A percentile compares a stretch with the other conserved stretches of the same genome.
phyloP scores from a whole-genome alignment of 177 flowering plant genomes.

The Vitis hybrid region DNA sequence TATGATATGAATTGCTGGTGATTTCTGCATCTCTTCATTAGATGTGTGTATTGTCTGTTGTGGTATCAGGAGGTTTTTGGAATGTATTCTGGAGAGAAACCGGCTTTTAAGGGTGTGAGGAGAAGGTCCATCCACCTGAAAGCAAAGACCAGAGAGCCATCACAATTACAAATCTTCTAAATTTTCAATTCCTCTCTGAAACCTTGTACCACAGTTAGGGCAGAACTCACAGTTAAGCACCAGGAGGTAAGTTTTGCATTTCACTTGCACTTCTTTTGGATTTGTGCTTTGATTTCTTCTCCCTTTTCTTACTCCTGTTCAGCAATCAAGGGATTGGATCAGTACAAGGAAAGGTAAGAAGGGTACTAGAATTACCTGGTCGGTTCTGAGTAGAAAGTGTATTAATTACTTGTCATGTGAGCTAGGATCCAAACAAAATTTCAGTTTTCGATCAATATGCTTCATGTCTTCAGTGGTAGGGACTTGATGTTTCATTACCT shows the following conservation, averaged over 20 bases:
- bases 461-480: conserved; percentile 81
- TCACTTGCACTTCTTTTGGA: conserved; percentile 59
- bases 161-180: too few relatives aligned
- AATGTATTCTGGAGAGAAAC: not conserved
- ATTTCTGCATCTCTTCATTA: not conserved
- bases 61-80: not conserved
- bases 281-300: conserved; percentile 87
- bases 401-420: conserved; percentile 80
- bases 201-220: not conserved
- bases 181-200: too few relatives aligned
- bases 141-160: not conserved
- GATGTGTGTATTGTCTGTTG: not conserved
- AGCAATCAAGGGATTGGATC: conserved; percentile 8
- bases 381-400: not conserved
- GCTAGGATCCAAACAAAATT: conserved; percentile 76
- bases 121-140: conserved; percentile 6
- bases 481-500: conserved; percentile 58
- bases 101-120: not conserved
- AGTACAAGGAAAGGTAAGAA: not conserved
- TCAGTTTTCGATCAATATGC: conserved; percentile 89
- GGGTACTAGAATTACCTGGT: not conserved
- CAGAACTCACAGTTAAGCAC: conserved; percentile 16
- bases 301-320: conserved; percentile 54
- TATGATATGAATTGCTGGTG: too few relatives aligned
- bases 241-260: conserved; percentile 28